phyloP scores from a whole-genome alignment of 371 early-diverging fungal species.

The Mucor circinelloides region DNA sequence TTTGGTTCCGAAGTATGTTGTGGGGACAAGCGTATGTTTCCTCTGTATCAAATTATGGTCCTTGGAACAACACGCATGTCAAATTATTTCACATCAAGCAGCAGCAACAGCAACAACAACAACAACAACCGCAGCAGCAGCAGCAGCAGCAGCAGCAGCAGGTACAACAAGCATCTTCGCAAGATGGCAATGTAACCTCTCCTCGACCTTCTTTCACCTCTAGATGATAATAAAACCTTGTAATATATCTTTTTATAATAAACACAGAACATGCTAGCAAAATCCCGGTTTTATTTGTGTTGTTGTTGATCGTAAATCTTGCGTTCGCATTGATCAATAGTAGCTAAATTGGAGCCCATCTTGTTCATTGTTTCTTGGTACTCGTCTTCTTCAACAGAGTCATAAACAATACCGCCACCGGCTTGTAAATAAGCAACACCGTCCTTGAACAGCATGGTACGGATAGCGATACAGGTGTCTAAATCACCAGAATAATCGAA shows the following conservation, averaged over 20 bases:
- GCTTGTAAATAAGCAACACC: conserved; percentile 90
- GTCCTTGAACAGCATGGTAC: conserved; percentile 97
- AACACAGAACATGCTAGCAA: neutral
- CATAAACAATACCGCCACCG: conserved; percentile 96
- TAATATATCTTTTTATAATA: neutral
- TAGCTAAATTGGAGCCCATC: conserved; percentile 86
- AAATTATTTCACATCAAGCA: conserved; percentile 63
- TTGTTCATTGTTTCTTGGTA: conserved; percentile 96
- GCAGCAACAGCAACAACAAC: conserved; percentile 3
- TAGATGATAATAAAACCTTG: neutral
- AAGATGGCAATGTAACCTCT: neutral
- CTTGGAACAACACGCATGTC: conserved; percentile 68
- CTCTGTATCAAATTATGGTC: conserved; percentile 53
- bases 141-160: conserved; percentile 23
- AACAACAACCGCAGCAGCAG: conserved; percentile 23
- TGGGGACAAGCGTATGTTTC: conserved; percentile 69
- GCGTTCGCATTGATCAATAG: conserved; percentile 82
- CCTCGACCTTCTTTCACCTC: conserved; percentile 2
- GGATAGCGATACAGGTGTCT: conserved; percentile 97
- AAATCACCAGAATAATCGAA: conserved; percentile 91
- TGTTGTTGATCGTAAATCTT: conserved; percentile 50
- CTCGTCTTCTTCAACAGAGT: conserved; percentile 89
- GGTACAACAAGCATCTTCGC: neutral
- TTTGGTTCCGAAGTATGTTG: conserved; percentile 69
- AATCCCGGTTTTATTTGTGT: neutral